These are phyloP conservation scores for Starmerella apicola DNA, from an alignment of 805 yeast species.

Conservation along the genomic window DNA sequence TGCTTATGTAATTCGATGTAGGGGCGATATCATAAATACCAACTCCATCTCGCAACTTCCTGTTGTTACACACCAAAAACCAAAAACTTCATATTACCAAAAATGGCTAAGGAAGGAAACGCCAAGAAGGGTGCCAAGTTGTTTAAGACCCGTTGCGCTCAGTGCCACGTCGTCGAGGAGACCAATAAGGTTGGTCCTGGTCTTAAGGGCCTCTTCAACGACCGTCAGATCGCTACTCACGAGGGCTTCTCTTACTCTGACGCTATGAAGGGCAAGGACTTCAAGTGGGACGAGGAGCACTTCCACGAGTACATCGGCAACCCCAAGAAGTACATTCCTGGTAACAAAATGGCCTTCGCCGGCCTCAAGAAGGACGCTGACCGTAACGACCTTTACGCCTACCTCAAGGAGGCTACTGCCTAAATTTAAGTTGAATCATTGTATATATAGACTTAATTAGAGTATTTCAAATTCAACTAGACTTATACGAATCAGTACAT, in stretches of 20 bases:
- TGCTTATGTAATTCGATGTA: too few relatives aligned
- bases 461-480: not conserved
- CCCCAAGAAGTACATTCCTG: slow-evolving; percentile 99
- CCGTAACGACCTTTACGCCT: slow-evolving; percentile 91
- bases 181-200: slow-evolving; percentile 99
- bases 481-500: too few relatives aligned
- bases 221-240: slow-evolving; percentile 79
- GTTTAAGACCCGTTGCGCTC: slow-evolving; percentile 97
- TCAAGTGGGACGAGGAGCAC: slow-evolving; percentile 73
- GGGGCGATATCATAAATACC: slow-evolving; percentile 2
- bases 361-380: slow-evolving; percentile 99
- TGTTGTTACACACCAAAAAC: not conserved
- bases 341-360: slow-evolving; percentile 99
- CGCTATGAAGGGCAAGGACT: slow-evolving; percentile 95
- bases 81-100: too few relatives aligned
- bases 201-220: slow-evolving; percentile 82
- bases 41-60: not conserved
- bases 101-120: slow-evolving; percentile 35
- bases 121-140: slow-evolving; percentile 94
- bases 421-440: slow-evolving; percentile 12
- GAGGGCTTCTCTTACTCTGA: slow-evolving; percentile 93
- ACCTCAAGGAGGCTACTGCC: slow-evolving; percentile 41
- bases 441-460: too few relatives aligned
- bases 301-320: slow-evolving; percentile 93
- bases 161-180: slow-evolving; percentile 93